A percentile compares a stretch with the other conserved stretches of the same genome.
These are phyloP conservation scores for Amphicarpaea edgeworthii DNA, from an alignment of 306 rosid species.

Conservation along the genomic window DNA sequence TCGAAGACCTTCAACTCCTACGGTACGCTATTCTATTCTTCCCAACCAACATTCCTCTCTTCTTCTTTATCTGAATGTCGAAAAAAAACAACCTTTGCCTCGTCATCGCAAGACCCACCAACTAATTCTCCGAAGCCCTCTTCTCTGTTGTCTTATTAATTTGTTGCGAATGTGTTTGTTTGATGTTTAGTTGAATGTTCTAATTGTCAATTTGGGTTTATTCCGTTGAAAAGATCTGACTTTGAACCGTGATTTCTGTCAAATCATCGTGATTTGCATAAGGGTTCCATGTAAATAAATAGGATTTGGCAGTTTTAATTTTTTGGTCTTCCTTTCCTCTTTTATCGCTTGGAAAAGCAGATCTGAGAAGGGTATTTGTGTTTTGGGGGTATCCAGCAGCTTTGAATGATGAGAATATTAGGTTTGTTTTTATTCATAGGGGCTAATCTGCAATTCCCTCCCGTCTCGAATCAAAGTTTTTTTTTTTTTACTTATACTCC, in stretches of 20 bases:
- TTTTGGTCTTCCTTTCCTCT: background rate
- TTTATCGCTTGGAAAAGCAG: slow-evolving; percentile 14
- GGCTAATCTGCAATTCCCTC: background rate
- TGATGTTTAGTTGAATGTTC: background rate
- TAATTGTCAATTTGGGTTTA: background rate
- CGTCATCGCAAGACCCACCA: no score
- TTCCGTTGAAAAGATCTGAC: slow-evolving; percentile 35
- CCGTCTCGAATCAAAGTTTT: no score
- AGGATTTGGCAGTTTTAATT: background rate
- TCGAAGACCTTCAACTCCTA: slow-evolving; percentile 83
- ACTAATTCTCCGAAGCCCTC: no score
- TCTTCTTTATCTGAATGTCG: background rate
- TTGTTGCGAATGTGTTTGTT: background rate
- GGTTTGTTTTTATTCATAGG: background rate
- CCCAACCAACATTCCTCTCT: background rate
- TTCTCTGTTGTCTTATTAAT: background rate
- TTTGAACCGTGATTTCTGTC: background rate
- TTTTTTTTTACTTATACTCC: no score
- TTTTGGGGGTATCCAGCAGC: background rate
- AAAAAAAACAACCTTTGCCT: no score
- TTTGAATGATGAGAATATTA: slow-evolving; percentile 3
- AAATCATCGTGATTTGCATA: background rate
- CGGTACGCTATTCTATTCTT: no score
- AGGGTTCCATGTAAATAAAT: background rate
- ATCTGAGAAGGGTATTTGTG: slow-evolving; percentile 30